Conservation (phyloP, 106 monocot species). For the Apostasia ramifera region DNA sequence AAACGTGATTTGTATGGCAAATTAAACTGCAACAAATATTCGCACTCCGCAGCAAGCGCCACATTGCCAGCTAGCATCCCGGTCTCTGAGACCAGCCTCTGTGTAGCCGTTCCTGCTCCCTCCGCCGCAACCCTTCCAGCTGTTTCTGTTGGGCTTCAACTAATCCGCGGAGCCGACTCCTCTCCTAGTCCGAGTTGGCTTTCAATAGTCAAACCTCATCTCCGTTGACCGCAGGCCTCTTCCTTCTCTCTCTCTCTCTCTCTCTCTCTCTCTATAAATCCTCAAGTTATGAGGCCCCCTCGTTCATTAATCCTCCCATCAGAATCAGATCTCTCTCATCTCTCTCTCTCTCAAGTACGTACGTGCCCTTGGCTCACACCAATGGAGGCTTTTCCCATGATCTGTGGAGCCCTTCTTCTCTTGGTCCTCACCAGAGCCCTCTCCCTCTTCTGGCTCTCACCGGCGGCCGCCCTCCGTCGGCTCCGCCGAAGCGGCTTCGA, state of each 20-base stretch:
- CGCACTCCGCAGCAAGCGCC: no score
- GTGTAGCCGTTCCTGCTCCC: no score
- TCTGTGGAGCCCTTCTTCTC: slow-evolving; percentile 3
- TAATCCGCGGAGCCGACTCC: background rate
- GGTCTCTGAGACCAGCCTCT: no score
- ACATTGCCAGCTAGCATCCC: no score
- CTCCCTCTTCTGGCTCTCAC: slow-evolving; percentile 26
- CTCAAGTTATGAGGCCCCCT: background rate
- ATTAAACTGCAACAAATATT: no score
- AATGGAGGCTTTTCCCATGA: slow-evolving; percentile 11
- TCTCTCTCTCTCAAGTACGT: no score
- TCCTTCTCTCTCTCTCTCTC: background rate
- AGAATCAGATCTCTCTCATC: background rate
- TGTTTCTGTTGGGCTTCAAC: background rate
- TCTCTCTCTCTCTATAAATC: background rate
- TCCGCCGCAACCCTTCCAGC: no score
- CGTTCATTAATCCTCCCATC: no score
- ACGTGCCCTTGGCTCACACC: background rate
- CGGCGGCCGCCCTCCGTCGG: slow-evolving; percentile 7
- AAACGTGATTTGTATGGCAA: no score
- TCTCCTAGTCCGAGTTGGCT: background rate
- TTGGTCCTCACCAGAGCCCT: slow-evolving; percentile 5
- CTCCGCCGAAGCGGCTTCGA: slow-evolving; percentile 38
- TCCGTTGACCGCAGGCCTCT: background rate
- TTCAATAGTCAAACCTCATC: background rate